Evolutionary conservation across 176 grass and related monocot genomes (phyloP), one percentile per base, ranked within the genome.

Genomic region (Oryza glumipatula): DNA sequence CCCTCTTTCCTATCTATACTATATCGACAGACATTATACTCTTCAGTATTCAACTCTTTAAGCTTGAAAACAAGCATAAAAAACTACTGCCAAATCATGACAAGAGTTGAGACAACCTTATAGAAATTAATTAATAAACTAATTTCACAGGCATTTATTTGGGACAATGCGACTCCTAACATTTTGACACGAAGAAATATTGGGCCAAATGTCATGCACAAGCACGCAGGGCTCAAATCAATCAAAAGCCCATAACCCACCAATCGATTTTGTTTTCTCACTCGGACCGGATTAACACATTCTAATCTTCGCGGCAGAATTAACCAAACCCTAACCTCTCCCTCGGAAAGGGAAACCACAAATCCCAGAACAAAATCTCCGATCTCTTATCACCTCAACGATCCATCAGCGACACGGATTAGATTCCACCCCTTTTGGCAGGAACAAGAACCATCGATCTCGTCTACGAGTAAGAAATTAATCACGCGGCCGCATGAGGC

Each of bases 241-340:
- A 32, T 32, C 30, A 32, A 32, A 13, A 76, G 64, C 73, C 82
- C 82, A 58, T 69, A 36, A 4, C n/a, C 54, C n/a, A 69, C 65
- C n/a, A 28, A 56, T 39, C 0, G 30, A 0, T 32, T 32, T 3
- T 44, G 61, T 7, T 19, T 4, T 4, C 70, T 2, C 3, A 36
- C 70, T 2, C 3, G 23, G 22, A 26, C 28, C 26, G 22, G 17
- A 61, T 39, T 39, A 39, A 39, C 38, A 39, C 38, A 39, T 39
- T 39, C 38, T 39, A 39, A 39, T 39, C 5, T 39, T 12, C 43
- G 11, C 47, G 47, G 11, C 51, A 54, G 15, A 54, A 54, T 54
- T 17, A 70, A 35, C 80, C 41, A 73, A 73, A 64, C 70, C 80
- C n/a, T 45, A 61, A 82, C 1, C 35, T 2, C 51, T 54, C 51